Evolutionary conservation across 2,329 filamentous ascomycete genomes (phyloP).

Genomic region (Aspergillus awamori): DNA sequence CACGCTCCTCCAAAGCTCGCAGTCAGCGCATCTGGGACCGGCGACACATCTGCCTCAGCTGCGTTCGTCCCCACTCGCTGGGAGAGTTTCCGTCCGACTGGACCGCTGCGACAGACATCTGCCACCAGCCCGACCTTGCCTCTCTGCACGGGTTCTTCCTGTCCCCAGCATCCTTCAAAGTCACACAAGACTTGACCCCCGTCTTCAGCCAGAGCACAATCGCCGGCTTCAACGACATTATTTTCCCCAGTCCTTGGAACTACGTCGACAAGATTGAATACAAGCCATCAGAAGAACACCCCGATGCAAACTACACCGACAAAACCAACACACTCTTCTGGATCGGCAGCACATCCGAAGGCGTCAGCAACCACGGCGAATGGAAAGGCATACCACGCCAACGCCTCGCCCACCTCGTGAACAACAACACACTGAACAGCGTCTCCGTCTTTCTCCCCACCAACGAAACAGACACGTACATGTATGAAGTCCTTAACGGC

Average conservation of each 20-base stretch:
- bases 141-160: slow-evolving; percentile 74
- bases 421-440: slow-evolving; percentile 56
- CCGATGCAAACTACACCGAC: slow-evolving; percentile 59
- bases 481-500: slow-evolving; percentile 58
- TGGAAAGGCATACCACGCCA: slow-evolving; percentile 72
- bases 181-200: slow-evolving; percentile 68
- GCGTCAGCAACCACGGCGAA: slow-evolving; percentile 53
- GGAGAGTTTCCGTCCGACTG: slow-evolving; percentile 70
- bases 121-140: slow-evolving; percentile 75
- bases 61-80: slow-evolving; percentile 65
- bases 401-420: slow-evolving; percentile 70
- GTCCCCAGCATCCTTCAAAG: slow-evolving; percentile 63
- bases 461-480: slow-evolving; percentile 48
- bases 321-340: slow-evolving; percentile 72
- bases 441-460: slow-evolving; percentile 61
- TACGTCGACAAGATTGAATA: slow-evolving; percentile 62
- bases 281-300: slow-evolving; percentile 52
- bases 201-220: slow-evolving; percentile 77
- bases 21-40: slow-evolving; percentile 65
- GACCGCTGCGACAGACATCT: slow-evolving; percentile 66
- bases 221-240: slow-evolving; percentile 72
- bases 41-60: slow-evolving; percentile 65
- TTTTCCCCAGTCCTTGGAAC: slow-evolving; percentile 69
- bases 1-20: slow-evolving; percentile 62
- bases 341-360: slow-evolving; percentile 69